Evolutionary conservation across 1,284 basidiomycete species (phyloP), one percentile per base, ranked within the genome.

Genomic region (Neotropicomus parvogracilis): DNA sequence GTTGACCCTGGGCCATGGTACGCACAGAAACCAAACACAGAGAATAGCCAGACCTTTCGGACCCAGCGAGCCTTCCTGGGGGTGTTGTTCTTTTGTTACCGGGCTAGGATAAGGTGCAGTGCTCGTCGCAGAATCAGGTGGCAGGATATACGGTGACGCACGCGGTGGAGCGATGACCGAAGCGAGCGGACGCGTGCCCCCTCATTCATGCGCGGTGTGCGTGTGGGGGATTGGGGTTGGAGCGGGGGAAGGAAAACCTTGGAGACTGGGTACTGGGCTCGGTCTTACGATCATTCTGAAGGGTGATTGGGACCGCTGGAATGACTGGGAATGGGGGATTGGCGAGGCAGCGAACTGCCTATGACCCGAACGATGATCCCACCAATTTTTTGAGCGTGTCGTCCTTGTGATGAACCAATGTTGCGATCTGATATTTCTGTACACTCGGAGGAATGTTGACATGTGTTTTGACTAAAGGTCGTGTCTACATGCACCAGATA

Each of bases 231-330:
- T 62, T 11, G 49, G 52, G 49, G 20, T 37, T n/a, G 49, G 42
- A 62, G 65, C 46, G 64, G 66, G 63, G 63, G 54, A 65, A 67
- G 59, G 44, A 35, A 7, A 33, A 38, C 51, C 63, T 68, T 69
- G 59, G 56, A 69, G 54, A 65, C 64, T 55, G 54, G 60, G 50
- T 21, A 24, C 13, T 27, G 44, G 54, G 60, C 48, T 36, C 27
- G 48, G 54, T 52, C 41, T 46, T 52, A 50, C 48, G 45, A 47
- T 51, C 43, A 33, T 51, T 49, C 44, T 40, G 6, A 35, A 21
- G 16, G 58, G 48, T 47, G 52, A 41, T 51, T 38, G 46, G 20
- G 53, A 31, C 48, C 52, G 14, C 62, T 65, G 52, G 57, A 48
- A 62, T 50, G 49, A 36, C 59, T 59, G 49, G 13, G 16, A 45